Percentiles rank a stretch among this genome's conserved stretches.
These are phyloP conservation scores for Hypoxylon lenormandii DNA, from an alignment of 495 filamentous ascomycete species.

Conservation along the genomic window DNA sequence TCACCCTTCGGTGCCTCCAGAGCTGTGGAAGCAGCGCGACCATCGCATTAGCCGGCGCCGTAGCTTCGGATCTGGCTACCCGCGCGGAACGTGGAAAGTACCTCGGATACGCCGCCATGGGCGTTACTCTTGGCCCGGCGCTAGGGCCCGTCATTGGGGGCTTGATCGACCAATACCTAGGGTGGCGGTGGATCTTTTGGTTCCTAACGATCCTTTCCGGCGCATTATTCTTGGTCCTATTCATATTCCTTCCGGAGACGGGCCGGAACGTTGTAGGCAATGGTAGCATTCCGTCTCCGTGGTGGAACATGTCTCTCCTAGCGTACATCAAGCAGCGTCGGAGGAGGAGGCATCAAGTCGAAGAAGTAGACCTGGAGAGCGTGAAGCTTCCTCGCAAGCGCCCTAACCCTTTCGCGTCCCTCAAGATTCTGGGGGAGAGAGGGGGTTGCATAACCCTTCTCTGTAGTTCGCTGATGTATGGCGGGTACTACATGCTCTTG, in stretches of 20 bases:
- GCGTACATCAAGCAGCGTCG: slow-evolving; percentile 32
- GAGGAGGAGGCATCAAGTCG: slow-evolving; percentile 6
- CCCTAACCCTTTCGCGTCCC: slow-evolving; percentile 37
- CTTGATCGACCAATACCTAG: slow-evolving; percentile 62
- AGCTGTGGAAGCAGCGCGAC: slow-evolving; percentile 60
- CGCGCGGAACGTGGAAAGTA: slow-evolving; percentile 63
- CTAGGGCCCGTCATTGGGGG: slow-evolving; percentile 67
- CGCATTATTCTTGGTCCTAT: slow-evolving; percentile 44
- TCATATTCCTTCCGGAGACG: slow-evolving; percentile 59
- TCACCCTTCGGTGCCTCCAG: slow-evolving; percentile 66
- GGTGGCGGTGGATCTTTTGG: slow-evolving; percentile 72
- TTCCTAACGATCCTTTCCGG: slow-evolving; percentile 65
- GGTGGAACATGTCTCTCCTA: slow-evolving; percentile 57
- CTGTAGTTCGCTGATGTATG: slow-evolving; percentile 49
- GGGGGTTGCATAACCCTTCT: slow-evolving; percentile 61
- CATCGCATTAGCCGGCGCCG: slow-evolving; percentile 60
- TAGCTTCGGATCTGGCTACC: slow-evolving; percentile 63
- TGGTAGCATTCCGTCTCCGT: slow-evolving; percentile 55
- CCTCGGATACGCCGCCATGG: slow-evolving; percentile 47
- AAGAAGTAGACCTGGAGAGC: slow-evolving; percentile 4
- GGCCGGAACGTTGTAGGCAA: slow-evolving; percentile 63
- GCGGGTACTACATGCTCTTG: slow-evolving; percentile 53
- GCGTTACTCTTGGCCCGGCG: slow-evolving; percentile 51
- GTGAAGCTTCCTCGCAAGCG: slow-evolving; percentile 26
- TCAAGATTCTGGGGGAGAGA: slow-evolving; percentile 57